phyloP scores from a whole-genome alignment of 768 basidiomycete genomes.

The Hypsizygus marmoreus region DNA sequence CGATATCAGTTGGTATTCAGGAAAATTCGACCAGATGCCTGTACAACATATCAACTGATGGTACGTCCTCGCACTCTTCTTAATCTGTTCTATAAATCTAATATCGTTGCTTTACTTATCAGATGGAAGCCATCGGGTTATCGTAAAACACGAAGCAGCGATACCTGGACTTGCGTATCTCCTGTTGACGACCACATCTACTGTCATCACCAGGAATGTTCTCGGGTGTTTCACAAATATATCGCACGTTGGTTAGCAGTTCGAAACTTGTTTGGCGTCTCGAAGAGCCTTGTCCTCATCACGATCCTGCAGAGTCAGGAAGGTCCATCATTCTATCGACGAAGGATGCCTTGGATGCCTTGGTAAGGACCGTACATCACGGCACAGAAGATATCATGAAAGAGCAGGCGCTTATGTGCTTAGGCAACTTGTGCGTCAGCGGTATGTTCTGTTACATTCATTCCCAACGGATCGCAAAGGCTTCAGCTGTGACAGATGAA shows the following conservation, averaged over 20 bases:
- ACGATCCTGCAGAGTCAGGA: conserved; percentile 11
- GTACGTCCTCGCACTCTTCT: not conserved
- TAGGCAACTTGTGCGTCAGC: conserved; percentile 18
- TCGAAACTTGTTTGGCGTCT: too few relatives aligned
- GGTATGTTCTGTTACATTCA: conserved; percentile 6
- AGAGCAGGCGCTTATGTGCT: conserved; percentile 17
- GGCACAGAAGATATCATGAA: conserved; percentile 11
- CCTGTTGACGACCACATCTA: conserved; percentile 4
- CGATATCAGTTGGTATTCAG: conserved; percentile 5
- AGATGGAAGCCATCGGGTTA: conserved; percentile 11
- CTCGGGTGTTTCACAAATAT: conserved; percentile 19
- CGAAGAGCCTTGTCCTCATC: not conserved
- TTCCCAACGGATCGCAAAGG: not conserved
- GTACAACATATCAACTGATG: conserved; percentile 20
- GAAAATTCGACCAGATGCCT: conserved; percentile 17
- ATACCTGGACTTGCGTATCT: conserved; percentile 11
- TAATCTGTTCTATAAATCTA: not conserved
- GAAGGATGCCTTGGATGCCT: conserved; percentile 6
- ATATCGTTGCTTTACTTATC: not conserved
- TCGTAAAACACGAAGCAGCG: conserved; percentile 4
- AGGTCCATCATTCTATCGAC: conserved; percentile 10
- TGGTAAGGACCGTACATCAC: conserved; percentile 5
- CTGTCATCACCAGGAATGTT: conserved; percentile 12
- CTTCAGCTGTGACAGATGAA: conserved; percentile 5
- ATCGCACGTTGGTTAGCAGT: conserved; percentile 16